A percentile compares a stretch with the other conserved stretches of the same genome.
Conservation (phyloP, 768 basidiomycete species). For the Mycena venus region DNA sequence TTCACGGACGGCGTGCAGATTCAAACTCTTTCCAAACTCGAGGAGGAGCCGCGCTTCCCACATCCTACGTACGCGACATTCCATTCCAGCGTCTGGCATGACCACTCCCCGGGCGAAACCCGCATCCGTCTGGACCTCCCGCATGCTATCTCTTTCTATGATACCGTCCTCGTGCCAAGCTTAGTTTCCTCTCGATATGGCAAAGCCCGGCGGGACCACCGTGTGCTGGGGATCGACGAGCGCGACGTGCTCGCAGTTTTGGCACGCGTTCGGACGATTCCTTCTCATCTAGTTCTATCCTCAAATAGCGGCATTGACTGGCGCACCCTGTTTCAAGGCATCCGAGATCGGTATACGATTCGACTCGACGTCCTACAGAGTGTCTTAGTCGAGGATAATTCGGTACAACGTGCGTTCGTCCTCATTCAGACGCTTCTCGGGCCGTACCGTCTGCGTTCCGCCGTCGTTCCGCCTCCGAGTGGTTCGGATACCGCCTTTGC, state of each 20-base stretch:
- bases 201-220: constrained; percentile 49
- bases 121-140: constrained; percentile 59
- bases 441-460: constrained; percentile 45
- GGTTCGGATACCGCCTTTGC: constrained; percentile 45
- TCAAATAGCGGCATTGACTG: constrained; percentile 56
- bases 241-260: constrained; percentile 45
- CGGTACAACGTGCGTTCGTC: constrained; percentile 40
- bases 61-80: constrained; percentile 32
- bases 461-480: constrained; percentile 27
- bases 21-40: constrained; percentile 54
- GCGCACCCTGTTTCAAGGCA: constrained; percentile 49
- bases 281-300: constrained; percentile 12
- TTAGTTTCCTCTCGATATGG: constrained; percentile 47
- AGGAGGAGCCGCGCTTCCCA: constrained; percentile 14
- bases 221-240: constrained; percentile 46
- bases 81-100: constrained; percentile 56
- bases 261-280: constrained; percentile 36
- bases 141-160: constrained; percentile 59
- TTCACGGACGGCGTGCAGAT: constrained; percentile 55
- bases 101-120: constrained; percentile 57
- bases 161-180: constrained; percentile 50
- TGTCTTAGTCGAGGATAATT: constrained; percentile 42
- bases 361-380: constrained; percentile 55
- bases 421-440: constrained; percentile 44
- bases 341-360: constrained; percentile 55